Evolutionary conservation across 2,329 filamentous ascomycete species (phyloP).

Genomic region (Emergomyces orientalis): DNA sequence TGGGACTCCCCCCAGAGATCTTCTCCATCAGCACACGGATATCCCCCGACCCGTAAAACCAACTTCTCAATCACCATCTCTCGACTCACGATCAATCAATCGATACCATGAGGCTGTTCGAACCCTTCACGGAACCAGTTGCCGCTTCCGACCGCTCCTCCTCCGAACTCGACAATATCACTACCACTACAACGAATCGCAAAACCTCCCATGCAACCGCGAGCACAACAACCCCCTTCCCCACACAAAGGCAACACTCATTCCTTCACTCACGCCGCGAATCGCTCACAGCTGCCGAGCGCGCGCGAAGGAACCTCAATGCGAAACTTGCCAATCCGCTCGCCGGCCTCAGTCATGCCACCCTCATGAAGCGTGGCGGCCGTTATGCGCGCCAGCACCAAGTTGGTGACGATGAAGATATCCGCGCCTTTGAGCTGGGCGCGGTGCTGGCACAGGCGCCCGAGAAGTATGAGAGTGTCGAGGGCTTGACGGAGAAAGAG

Average conservation of each 20-base stretch:
- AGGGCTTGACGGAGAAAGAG: conserved; percentile 51
- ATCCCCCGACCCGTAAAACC: neutral
- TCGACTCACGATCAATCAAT: neutral
- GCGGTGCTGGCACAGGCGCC: conserved; percentile 50
- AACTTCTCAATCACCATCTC: neutral
- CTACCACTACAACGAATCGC: conserved; percentile 7
- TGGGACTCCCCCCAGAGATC: neutral
- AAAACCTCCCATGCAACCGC: conserved; percentile 8
- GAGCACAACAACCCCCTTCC: conserved; percentile 5
- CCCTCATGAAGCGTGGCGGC: conserved; percentile 49
- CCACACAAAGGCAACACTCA: conserved; percentile 11
- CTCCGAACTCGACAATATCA: conserved; percentile 11
- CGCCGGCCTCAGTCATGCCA: conserved; percentile 39
- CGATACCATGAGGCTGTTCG: conserved; percentile 1
- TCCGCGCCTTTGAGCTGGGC: conserved; percentile 51
- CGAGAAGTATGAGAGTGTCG: conserved; percentile 42
- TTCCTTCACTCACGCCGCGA: conserved; percentile 12
- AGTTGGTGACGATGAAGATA: conserved; percentile 46
- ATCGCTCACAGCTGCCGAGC: conserved; percentile 30
- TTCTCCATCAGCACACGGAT: neutral
- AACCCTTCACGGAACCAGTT: neutral
- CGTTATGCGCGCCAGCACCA: conserved; percentile 49
- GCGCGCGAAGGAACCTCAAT: conserved; percentile 33
- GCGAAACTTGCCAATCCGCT: conserved; percentile 48
- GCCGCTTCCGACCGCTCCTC: conserved; percentile 12